phyloP scores from a whole-genome alignment of 2,329 filamentous ascomycete genomes.

The Stagonosporopsis rhizophila region DNA sequence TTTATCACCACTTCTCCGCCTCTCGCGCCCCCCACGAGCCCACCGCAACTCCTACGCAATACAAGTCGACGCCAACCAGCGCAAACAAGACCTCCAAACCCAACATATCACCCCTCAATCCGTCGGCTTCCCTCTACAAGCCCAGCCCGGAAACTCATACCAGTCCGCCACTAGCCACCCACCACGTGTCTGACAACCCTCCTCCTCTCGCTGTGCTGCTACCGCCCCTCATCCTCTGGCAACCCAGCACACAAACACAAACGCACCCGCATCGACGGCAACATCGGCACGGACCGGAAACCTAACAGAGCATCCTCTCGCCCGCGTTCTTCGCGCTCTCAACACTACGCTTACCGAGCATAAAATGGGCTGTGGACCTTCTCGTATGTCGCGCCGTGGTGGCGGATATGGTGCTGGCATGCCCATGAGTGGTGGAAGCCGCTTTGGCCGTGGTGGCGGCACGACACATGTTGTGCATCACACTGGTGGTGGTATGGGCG shows the following conservation, averaged over 20 bases:
- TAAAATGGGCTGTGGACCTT: constrained; percentile 16
- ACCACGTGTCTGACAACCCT: constrained; percentile 1
- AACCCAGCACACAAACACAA: background rate
- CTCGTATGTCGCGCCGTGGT: constrained; percentile 10
- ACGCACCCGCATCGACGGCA: constrained; percentile 2
- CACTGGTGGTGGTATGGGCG: constrained; percentile 6
- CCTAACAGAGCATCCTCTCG: background rate
- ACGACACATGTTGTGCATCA: constrained; percentile 14
- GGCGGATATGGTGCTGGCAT: constrained; percentile 4
- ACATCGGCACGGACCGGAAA: background rate
- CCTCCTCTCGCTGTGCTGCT: background rate
- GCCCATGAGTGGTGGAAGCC: constrained; percentile 10
- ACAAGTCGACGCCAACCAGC: constrained; percentile 4
- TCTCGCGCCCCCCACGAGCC: background rate
- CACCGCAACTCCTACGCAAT: background rate
- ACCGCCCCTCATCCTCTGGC: background rate
- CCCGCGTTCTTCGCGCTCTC: background rate
- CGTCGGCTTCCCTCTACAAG: background rate
- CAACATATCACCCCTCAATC: background rate
- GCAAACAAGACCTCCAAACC: background rate
- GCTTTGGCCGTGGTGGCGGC: constrained; percentile 8
- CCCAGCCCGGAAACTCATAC: background rate
- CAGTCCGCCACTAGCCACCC: background rate
- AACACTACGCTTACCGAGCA: background rate
- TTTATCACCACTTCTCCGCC: background rate